Evolutionary conservation across 2,329 filamentous ascomycete genomes (phyloP).

Genomic region (Cryphonectria carpinicola): DNA sequence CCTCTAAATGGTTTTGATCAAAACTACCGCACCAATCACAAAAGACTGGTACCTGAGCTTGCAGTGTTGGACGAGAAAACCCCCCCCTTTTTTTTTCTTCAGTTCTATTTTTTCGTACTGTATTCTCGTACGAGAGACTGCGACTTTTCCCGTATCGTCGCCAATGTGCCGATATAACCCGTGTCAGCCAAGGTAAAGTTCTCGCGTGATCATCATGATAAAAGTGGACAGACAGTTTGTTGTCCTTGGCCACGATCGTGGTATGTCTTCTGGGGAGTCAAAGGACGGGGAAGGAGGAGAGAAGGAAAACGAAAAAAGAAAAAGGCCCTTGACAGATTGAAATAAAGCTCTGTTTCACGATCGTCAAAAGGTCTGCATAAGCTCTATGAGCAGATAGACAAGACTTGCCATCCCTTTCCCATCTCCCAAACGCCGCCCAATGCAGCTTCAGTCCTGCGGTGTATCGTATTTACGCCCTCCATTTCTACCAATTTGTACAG

Average conservation of each 20-base stretch:
- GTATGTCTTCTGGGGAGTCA: neutral
- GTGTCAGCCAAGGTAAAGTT: neutral
- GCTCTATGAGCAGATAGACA: slow-evolving; percentile 10
- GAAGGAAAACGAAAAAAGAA: neutral
- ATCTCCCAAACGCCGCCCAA: slow-evolving; percentile 28
- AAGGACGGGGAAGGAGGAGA: too few relatives aligned
- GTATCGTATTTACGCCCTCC: slow-evolving; percentile 17
- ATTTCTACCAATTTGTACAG: slow-evolving; percentile 16
- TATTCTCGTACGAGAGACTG: neutral
- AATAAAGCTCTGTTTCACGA: neutral
- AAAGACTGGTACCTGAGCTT: slow-evolving; percentile 19
- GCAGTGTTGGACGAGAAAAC: neutral
- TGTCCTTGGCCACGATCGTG: neutral
- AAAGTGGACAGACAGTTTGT: neutral
- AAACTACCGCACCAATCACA: slow-evolving; percentile 29
- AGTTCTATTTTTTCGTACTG: neutral
- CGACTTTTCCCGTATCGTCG: neutral
- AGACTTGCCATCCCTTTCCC: slow-evolving; percentile 15
- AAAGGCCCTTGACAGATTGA: neutral
- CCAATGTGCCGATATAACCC: slow-evolving; percentile 3
- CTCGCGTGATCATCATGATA: neutral
- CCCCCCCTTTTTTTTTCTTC: neutral
- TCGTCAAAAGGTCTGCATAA: slow-evolving; percentile 17
- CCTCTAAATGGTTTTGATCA: slow-evolving; percentile 16
- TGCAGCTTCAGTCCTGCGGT: slow-evolving; percentile 19